Evolutionary conservation across 2,329 filamentous ascomycete species (phyloP), one percentile per base, ranked within the genome.

Genomic region (Colletotrichum filicis): DNA sequence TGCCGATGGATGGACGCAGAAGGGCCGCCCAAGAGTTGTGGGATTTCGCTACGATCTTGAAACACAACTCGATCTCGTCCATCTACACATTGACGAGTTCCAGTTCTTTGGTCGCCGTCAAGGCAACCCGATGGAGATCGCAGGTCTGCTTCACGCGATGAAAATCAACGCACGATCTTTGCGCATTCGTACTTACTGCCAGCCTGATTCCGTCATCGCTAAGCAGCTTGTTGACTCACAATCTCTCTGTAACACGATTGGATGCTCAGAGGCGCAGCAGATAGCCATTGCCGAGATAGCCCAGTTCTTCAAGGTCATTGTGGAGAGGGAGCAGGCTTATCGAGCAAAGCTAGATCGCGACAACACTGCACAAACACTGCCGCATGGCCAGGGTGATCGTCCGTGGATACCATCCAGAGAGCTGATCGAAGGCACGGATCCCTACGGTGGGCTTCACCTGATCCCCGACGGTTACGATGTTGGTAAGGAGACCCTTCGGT

Each of bases 11-110:
- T 91, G 89, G 89, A 80, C 82, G 28, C 82, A 84, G 56, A 85
- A 86, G 74, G 89, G 89, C 52, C 87, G 87, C 0, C 88, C 89
- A 6, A 85, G 83, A 68, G 88, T 91, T 9, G 79, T 89, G 26
- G 87, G 87, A 14, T 91, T 90, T 78, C 87, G 88, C 22, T 91
- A 89, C 78, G 89, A 91, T 73, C 79, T 91, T 2, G 89, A 91
- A 80, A 90, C 89, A 1, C 89, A 91, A 79, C 77, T 91, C n/a
- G 87, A 89, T 12, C 84, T 91, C 12, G 79, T 91, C 26, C 77
- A 79, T 19, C 77, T 87, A 9, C 89, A 91, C 74, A 78, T 85
- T 32, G 79, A 85, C 11, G 84, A 87, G 26, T 91, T 91, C 76
- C 85, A 84, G 42, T 91, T 91, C 79, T 87, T 88, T 76, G 87